Evolutionary conservation across 1,284 basidiomycete species (phyloP).

Genomic region (Boletus coffeatus): DNA sequence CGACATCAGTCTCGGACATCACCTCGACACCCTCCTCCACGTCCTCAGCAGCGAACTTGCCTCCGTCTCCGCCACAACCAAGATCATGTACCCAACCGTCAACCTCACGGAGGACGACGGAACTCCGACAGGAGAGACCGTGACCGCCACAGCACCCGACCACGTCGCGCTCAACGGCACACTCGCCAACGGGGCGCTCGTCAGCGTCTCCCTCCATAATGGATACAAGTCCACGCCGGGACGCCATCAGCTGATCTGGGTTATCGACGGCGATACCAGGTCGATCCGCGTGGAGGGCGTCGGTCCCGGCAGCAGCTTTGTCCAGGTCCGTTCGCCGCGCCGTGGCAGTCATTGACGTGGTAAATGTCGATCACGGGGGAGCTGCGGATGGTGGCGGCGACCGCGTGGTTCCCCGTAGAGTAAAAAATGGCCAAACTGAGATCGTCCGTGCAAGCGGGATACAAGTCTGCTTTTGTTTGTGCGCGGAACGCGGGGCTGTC

Average conservation of each 20-base stretch:
- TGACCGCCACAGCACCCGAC: constrained; percentile 6
- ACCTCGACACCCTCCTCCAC: constrained; percentile 12
- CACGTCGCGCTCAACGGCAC: constrained; percentile 11
- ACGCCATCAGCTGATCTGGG: constrained; percentile 13
- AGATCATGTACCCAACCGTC: constrained; percentile 10
- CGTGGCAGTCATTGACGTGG: constrained; percentile 90
- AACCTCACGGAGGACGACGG: constrained; percentile 13
- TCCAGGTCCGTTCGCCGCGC: constrained; percentile 28
- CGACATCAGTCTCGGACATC: constrained; percentile 11
- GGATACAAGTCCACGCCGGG: constrained; percentile 17
- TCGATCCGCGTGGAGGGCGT: constrained; percentile 12
- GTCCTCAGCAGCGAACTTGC: constrained; percentile 12
- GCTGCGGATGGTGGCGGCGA: constrained; percentile 82
- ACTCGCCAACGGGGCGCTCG: constrained; percentile 11
- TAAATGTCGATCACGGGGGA: constrained; percentile 85
- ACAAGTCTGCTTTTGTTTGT: constrained; percentile 90
- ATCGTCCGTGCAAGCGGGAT: constrained; percentile 94
- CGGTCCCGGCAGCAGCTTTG: background rate
- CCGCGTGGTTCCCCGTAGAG: constrained; percentile 95
- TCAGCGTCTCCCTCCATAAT: constrained; percentile 8
- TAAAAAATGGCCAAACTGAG: constrained; percentile 94
- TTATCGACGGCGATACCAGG: constrained; percentile 13
- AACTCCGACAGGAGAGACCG: constrained; percentile 8
- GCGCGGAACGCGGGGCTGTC: constrained; percentile 35
- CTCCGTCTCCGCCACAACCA: constrained; percentile 10